Conservation (phyloP, 495 filamentous ascomycete genomes). For the Platismatia glauca region DNA sequence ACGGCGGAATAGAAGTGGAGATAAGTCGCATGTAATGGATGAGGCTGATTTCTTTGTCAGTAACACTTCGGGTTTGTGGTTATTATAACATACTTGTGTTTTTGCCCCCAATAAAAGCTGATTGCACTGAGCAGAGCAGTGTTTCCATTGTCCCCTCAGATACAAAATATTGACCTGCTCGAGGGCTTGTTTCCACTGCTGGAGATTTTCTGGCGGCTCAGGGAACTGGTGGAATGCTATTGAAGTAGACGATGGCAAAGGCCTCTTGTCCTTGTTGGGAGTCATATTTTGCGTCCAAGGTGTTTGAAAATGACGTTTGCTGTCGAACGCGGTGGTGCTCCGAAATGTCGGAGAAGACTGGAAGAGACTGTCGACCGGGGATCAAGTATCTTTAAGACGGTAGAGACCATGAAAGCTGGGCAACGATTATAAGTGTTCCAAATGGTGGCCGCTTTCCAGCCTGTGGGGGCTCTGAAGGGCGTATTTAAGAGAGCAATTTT, state of each 20-base stretch:
- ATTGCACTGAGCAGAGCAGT: constrained; percentile 33
- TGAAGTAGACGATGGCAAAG: constrained; percentile 21
- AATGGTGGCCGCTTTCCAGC: neutral
- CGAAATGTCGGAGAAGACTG: no score
- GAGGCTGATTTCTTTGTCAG: constrained; percentile 25
- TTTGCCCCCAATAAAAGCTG: constrained; percentile 28
- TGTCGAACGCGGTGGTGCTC: no score
- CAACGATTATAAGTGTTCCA: no score
- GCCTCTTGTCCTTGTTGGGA: constrained; percentile 19
- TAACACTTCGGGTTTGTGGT: neutral
- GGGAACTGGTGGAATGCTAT: constrained; percentile 18
- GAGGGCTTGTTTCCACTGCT: constrained; percentile 33
- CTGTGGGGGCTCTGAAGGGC: neutral
- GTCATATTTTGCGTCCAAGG: no score
- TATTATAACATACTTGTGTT: constrained; percentile 25
- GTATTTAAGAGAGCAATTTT: neutral
- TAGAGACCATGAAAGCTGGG: no score
- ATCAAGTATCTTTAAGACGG: no score
- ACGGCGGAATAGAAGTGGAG: constrained; percentile 41
- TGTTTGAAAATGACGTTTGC: no score
- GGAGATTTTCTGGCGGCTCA: constrained; percentile 20
- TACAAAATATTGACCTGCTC: constrained; percentile 33
- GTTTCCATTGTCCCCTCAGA: constrained; percentile 37
- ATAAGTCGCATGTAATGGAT: constrained; percentile 33
- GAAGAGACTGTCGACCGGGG: no score